Conservation (phyloP, 371 early-diverging fungal genomes). For the Apophysomyces sp. region DNA sequence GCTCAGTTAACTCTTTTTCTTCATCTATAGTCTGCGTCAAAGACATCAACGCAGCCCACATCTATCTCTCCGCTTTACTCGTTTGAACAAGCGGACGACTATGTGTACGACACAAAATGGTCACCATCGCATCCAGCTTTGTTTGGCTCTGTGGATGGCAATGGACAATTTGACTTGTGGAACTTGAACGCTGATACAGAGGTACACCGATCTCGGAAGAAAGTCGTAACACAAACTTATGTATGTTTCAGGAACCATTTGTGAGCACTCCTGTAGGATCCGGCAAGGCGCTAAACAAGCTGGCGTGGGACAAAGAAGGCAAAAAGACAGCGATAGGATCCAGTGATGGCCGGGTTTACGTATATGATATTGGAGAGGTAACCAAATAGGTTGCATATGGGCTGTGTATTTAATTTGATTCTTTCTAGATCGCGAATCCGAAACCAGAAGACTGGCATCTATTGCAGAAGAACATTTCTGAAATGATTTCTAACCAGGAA, state of each 20-base stretch:
- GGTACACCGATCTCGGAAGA: constrained; percentile 25
- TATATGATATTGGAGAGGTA: constrained; percentile 92
- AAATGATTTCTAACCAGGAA: constrained; percentile 62
- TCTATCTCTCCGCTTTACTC: constrained; percentile 76
- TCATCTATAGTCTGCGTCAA: constrained; percentile 53
- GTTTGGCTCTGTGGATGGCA: constrained; percentile 91
- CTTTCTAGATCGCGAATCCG: constrained; percentile 54
- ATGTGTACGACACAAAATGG: constrained; percentile 96
- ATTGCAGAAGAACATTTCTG: constrained; percentile 66
- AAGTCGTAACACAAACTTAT: neutral
- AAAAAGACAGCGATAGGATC: constrained; percentile 81
- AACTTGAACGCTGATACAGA: constrained; percentile 89
- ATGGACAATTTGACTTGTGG: constrained; percentile 88
- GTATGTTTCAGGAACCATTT: constrained; percentile 54
- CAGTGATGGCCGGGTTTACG: constrained; percentile 83
- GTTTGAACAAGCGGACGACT: constrained; percentile 92
- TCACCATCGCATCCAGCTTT: constrained; percentile 92
- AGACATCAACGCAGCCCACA: constrained; percentile 57
- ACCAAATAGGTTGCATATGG: neutral
- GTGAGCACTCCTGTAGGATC: constrained; percentile 66
- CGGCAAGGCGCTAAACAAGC: constrained; percentile 86
- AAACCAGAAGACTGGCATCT: constrained; percentile 68
- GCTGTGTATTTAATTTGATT: neutral
- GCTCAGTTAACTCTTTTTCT: too few species aligned
- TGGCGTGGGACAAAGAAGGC: constrained; percentile 92